These are phyloP conservation scores for Cyamopsis tetragonoloba DNA, from an alignment of 306 rosid genomes.

Conservation along the genomic window DNA sequence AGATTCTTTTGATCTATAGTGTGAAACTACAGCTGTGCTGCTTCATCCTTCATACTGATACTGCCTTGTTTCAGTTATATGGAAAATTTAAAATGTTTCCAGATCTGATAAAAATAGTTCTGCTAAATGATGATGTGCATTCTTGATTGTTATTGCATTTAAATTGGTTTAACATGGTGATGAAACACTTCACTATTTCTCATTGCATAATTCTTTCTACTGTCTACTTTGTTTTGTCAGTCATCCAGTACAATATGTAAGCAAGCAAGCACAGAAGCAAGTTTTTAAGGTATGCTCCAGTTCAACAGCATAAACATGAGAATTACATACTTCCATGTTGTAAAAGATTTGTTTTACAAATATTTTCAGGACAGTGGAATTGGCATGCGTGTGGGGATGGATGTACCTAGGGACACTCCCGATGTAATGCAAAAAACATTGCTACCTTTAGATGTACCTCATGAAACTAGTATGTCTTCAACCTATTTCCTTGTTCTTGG, in stretches of 20 bases:
- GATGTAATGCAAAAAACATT: slow-evolving; percentile 8
- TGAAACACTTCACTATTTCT: neutral
- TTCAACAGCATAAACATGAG: neutral
- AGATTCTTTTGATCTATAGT: neutral
- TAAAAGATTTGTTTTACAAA: slow-evolving; percentile 9
- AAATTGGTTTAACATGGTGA: neutral
- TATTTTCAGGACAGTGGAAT: slow-evolving; percentile 32
- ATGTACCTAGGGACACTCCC: slow-evolving; percentile 4
- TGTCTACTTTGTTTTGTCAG: slow-evolving; percentile 35
- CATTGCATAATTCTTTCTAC: neutral
- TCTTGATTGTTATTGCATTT: slow-evolving; percentile 2
- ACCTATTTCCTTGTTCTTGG: slow-evolving; percentile 16
- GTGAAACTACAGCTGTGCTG: neutral
- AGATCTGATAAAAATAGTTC: neutral
- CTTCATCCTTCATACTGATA: slow-evolving; percentile 12
- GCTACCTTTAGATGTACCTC: slow-evolving; percentile 15
- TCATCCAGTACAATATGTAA: slow-evolving; percentile 6
- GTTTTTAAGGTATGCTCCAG: slow-evolving; percentile 12
- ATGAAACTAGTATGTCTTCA: slow-evolving; percentile 37
- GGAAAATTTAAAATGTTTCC: neutral
- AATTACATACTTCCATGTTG: neutral
- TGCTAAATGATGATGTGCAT: neutral
- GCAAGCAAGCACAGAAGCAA: slow-evolving; percentile 19
- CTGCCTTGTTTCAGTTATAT: neutral
- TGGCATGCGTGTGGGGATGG: slow-evolving; percentile 19